phyloP scores from a whole-genome alignment of 805 yeast species.

The Naumovozyma baii region DNA sequence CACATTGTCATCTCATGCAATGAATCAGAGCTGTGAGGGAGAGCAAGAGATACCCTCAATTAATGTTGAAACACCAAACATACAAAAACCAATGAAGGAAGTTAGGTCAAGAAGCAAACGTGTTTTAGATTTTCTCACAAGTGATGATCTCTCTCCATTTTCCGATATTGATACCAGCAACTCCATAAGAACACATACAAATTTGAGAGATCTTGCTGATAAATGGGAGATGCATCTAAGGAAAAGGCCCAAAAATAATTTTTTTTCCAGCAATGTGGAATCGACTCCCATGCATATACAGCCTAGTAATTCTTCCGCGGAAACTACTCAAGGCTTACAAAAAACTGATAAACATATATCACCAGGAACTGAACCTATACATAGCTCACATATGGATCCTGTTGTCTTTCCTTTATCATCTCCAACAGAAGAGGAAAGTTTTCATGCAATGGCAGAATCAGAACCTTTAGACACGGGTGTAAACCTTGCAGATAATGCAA shows the following conservation, averaged over 20 bases:
- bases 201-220: not conserved
- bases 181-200: not conserved
- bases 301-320: too few relatives aligned
- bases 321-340: too few relatives aligned
- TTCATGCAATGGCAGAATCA: not conserved
- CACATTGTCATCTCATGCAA: too few relatives aligned
- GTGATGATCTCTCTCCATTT: slow-evolving; percentile 8
- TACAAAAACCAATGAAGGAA: not conserved
- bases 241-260: not conserved
- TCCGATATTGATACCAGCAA: not conserved
- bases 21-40: too few relatives aligned
- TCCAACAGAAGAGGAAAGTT: slow-evolving; percentile 1
- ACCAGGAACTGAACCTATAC: not conserved
- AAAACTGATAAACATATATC: not conserved
- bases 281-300: too few relatives aligned
- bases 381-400: slow-evolving; percentile 5
- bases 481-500: not conserved
- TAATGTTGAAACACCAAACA: not conserved
- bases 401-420: slow-evolving; percentile 11
- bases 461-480: not conserved
- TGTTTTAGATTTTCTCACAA: slow-evolving; percentile 11
- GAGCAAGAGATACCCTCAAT: too few relatives aligned
- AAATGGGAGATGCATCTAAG: not conserved
- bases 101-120: slow-evolving; percentile 2
- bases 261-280: too few relatives aligned